phyloP scores from a whole-genome alignment of 2,329 filamentous ascomycete genomes.

The Ramularia collo-cygni region DNA sequence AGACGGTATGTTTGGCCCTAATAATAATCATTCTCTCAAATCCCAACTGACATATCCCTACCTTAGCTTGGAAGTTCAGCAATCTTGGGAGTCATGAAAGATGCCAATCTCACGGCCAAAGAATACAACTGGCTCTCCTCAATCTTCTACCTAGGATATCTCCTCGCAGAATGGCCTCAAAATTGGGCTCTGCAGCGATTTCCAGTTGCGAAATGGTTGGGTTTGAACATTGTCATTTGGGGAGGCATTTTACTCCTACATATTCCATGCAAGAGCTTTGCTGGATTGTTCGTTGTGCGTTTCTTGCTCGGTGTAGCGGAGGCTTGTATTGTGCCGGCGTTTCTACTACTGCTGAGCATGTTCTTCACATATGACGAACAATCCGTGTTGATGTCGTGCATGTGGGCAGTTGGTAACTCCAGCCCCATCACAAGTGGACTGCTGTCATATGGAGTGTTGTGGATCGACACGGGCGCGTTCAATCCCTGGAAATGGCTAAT shows the following conservation, averaged over 20 bases:
- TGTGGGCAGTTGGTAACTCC: conserved; percentile 17
- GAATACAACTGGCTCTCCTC: conserved; percentile 27
- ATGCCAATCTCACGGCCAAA: conserved; percentile 19
- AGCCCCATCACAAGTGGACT: conserved; percentile 14
- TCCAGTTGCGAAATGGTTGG: conserved; percentile 13
- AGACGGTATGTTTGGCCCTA: too few relatives aligned
- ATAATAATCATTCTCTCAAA: too few relatives aligned
- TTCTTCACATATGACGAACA: conserved; percentile 15
- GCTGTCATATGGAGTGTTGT: conserved; percentile 15
- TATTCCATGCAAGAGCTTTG: conserved; percentile 13
- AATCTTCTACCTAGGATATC: conserved; percentile 21
- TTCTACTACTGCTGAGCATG: conserved; percentile 13
- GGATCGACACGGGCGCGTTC: conserved; percentile 13
- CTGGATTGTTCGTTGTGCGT: conserved; percentile 24
- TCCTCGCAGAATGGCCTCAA: conserved; percentile 22
- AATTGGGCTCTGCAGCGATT: conserved; percentile 22
- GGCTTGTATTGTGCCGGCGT: conserved; percentile 14
- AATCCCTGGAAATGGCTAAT: conserved; percentile 17
- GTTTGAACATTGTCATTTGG: conserved; percentile 16
- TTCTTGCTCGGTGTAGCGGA: conserved; percentile 27
- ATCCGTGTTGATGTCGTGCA: conserved; percentile 13
- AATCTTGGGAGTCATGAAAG: conserved; percentile 29
- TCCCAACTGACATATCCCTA: too few relatives aligned
- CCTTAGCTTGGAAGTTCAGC: conserved; percentile 21
- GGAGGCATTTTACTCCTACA: conserved; percentile 29